Conservation (phyloP, 2,329 filamentous ascomycete species). For the Diplodia scrobiculata region DNA sequence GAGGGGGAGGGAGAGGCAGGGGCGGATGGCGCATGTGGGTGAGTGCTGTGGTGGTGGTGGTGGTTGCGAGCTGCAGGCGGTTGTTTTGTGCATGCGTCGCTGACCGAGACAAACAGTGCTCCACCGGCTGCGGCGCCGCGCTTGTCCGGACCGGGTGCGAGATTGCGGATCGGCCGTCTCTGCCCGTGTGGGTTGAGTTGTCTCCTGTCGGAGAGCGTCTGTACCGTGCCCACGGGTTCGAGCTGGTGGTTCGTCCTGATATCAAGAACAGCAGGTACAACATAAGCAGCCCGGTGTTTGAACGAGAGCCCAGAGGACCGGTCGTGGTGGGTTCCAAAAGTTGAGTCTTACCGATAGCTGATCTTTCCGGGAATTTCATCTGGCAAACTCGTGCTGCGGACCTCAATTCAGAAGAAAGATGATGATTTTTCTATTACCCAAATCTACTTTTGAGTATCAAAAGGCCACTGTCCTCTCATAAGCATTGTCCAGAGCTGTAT, state of each 20-base stretch:
- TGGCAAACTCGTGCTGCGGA: not conserved
- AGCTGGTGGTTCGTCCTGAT: constrained; percentile 30
- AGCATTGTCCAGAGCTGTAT: no score
- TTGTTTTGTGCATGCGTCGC: no score
- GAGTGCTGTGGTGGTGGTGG: not conserved
- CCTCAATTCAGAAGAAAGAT: no score
- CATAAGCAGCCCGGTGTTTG: constrained; percentile 30
- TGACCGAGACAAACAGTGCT: constrained; percentile 35
- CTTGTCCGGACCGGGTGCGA: constrained; percentile 46
- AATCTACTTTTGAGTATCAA: no score
- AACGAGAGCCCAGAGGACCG: constrained; percentile 32
- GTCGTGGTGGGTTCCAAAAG: constrained; percentile 24
- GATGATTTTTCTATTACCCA: no score
- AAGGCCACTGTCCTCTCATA: no score
- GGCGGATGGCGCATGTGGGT: constrained; percentile 16
- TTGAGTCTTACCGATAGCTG: no score
- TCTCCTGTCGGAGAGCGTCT: constrained; percentile 35
- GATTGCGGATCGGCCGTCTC: constrained; percentile 39
- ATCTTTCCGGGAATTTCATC: not conserved
- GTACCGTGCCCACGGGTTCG: constrained; percentile 37
- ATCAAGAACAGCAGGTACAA: constrained; percentile 30
- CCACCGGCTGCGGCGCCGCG: constrained; percentile 43
- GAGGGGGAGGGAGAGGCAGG: constrained; percentile 27
- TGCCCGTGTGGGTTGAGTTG: constrained; percentile 38
- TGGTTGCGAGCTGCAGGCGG: no score